Percentiles rank a stretch among this genome's conserved stretches.
phyloP scores from a whole-genome alignment of 192 early-diverging fungal species.

The Haplosporangium gracile region DNA sequence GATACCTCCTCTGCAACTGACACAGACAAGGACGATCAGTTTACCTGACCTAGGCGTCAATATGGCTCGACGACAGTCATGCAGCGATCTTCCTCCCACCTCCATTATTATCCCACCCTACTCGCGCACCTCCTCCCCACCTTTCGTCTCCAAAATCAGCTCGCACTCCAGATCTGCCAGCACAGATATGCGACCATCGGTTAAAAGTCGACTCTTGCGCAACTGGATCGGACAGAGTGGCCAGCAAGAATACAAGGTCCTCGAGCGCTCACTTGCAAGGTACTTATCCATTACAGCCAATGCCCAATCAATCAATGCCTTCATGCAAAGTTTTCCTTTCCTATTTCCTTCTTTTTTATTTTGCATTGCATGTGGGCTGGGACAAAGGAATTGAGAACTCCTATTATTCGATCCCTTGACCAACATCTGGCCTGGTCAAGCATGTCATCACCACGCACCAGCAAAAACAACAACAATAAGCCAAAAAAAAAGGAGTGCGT shows the following conservation, averaged over 20 bases:
- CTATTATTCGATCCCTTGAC: conserved; percentile 7
- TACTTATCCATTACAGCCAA: conserved; percentile 11
- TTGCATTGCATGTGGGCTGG: not conserved
- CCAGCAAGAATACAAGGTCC: conserved; percentile 49
- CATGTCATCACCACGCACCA: not conserved
- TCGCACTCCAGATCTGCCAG: conserved; percentile 47
- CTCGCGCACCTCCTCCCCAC: conserved; percentile 42
- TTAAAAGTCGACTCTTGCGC: conserved; percentile 51
- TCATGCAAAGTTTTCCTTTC: not conserved
- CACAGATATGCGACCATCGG: conserved; percentile 52
- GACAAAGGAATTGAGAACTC: conserved; percentile 1
- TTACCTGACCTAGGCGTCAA: conserved; percentile 22
- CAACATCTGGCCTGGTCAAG: not conserved
- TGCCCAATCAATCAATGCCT: not conserved
- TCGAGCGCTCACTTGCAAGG: conserved; percentile 50
- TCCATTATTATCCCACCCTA: conserved; percentile 55
- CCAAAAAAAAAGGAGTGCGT: not conserved
- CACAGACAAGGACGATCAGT: conserved; percentile 15
- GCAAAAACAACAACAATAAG: conserved; percentile 7
- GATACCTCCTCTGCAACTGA: conserved; percentile 19
- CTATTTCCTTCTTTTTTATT: not conserved
- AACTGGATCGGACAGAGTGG: conserved; percentile 55
- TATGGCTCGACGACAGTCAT: conserved; percentile 52
- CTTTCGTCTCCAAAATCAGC: conserved; percentile 35
- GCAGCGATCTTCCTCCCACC: conserved; percentile 49